A percentile compares a stretch with the other conserved stretches of the same genome.
Evolutionary conservation across 116 monocot genomes (phyloP).

Genomic region (Papilionanthe hybrid): DNA sequence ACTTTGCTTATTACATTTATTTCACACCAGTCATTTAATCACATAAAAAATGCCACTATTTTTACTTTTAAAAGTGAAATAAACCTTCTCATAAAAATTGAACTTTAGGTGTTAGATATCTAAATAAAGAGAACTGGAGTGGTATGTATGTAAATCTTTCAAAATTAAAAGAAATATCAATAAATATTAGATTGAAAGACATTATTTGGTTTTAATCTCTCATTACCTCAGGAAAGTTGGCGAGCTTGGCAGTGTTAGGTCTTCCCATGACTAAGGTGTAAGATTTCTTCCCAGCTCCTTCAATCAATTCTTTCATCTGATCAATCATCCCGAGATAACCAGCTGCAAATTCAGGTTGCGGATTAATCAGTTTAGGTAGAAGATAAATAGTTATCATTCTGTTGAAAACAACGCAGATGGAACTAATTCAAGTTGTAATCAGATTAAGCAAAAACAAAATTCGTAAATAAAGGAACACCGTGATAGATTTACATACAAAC

Average conservation of each 20-base stretch:
- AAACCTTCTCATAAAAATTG: no score
- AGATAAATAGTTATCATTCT: background rate
- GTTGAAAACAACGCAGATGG: background rate
- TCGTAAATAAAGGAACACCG: background rate
- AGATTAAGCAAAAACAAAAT: background rate
- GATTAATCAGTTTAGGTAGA: background rate
- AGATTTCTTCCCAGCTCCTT: conserved; percentile 73
- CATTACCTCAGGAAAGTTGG: conserved; percentile 89
- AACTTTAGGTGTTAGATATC: no score
- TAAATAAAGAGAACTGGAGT: no score
- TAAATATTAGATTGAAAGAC: background rate
- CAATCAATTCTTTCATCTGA: conserved; percentile 91
- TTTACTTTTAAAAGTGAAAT: no score
- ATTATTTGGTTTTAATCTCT: background rate
- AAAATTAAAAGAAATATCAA: background rate
- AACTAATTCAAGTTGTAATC: background rate
- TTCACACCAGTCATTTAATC: no score
- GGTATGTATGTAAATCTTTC: no score
- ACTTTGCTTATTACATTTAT: no score
- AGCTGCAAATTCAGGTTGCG: conserved; percentile 25
- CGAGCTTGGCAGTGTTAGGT: conserved; percentile 89
- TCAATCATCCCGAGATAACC: conserved; percentile 79
- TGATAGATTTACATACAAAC: background rate
- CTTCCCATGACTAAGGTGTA: conserved; percentile 94
- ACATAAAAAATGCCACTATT: no score